Evolutionary conservation across 352 stramenopile genomes (phyloP).

Genomic region (Phytophthora europaea): DNA sequence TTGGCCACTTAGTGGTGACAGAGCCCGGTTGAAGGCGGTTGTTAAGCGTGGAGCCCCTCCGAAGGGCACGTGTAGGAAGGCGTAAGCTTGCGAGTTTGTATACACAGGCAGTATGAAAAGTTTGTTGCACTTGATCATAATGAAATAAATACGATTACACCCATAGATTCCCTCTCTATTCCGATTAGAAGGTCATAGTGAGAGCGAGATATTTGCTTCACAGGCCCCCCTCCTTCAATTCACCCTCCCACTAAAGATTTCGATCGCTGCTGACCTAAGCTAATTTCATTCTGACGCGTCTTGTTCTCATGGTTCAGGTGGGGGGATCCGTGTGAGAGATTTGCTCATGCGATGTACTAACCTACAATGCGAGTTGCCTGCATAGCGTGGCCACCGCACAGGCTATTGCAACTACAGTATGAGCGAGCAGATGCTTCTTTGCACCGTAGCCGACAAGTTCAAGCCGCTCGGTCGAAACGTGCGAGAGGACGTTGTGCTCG

Average conservation of each 20-base stretch:
- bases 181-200: background rate
- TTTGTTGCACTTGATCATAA: background rate
- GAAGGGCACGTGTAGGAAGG: background rate
- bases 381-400: background rate
- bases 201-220: background rate
- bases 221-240: background rate
- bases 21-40: background rate
- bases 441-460: background rate
- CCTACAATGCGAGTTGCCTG: background rate
- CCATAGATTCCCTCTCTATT: background rate
- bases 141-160: background rate
- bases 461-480: background rate
- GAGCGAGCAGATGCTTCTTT: constrained; percentile 6
- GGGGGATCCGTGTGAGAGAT: no score
- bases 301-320: background rate
- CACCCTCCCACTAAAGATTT: background rate
- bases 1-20: background rate
- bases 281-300: background rate
- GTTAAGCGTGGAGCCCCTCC: no score
- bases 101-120: background rate
- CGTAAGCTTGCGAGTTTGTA: background rate
- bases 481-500: background rate
- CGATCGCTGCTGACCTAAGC: background rate
- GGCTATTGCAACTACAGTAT: background rate
- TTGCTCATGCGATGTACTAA: background rate